Base-by-base conservation (phyloP, 352 stramenopile genomes). In the Blastocystis sp. region DNA sequence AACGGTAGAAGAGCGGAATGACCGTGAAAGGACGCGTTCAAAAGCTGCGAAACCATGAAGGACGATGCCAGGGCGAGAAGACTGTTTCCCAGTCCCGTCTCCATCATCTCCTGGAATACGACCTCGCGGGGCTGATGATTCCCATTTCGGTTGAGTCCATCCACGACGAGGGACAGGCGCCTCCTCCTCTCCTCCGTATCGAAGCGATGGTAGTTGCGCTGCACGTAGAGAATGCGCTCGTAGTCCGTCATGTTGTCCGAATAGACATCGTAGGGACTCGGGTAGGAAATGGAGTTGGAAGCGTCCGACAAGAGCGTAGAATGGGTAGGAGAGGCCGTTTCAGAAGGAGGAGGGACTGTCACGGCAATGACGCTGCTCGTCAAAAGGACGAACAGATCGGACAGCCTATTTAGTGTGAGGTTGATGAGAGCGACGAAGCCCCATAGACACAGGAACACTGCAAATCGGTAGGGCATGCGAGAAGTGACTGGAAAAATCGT, bases 1-100 rank as follows among this genome's bases (percentile, higher is more conserved):
- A 14, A 69, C n/a, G 17, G 9, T 28, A 21, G 53, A 11, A 19
- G 5, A 38, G 2, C 40, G 23, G 34, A 23, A 23, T 62, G n/a
- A 70, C 74, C 34, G 3, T 84, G 74, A 84, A 67, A 84, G 2
- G 74, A 84, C 34, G 74, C 74, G 52, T 84, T 84, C 14, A 84
- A 43, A 43, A 84, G 11, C 9, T 56, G 74, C 1, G 74, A 84
- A 43, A 84, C 56, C 4, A 84, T 67, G 40, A 67, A 84, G 40
- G 74, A 67, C 4, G 45, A 67, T 7, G 74, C 74, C 11, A 84
- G 28, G 41, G 74, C 74, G 1, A 84, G 43, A 1, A 84, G 56
- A 84, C 48, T 84, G 45, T 84, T 84, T 2, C 74, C 74, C 28
- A 84, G 28, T 34, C 74, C 74, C 21, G 74, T 84, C 45, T 84